These are phyloP conservation scores for Anthostomella pinea DNA, from an alignment of 2,329 filamentous ascomycete species.

Conservation along the genomic window DNA sequence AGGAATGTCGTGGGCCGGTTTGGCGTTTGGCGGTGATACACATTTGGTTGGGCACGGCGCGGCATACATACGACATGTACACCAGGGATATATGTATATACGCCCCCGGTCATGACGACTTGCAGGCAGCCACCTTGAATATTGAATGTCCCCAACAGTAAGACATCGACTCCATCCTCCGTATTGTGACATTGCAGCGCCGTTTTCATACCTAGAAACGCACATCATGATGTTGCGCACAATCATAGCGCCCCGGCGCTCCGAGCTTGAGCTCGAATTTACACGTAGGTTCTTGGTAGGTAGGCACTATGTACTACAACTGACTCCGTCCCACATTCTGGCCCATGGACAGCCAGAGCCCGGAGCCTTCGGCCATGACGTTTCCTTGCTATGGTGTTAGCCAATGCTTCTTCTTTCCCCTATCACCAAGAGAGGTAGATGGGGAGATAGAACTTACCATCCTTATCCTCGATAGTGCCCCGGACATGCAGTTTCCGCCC, in stretches of 20 bases:
- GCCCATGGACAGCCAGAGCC: constrained; percentile 18
- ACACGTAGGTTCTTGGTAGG: too few species aligned
- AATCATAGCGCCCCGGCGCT: too few species aligned
- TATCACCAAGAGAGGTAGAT: background rate
- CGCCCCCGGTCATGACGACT: background rate
- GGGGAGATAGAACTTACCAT: constrained; percentile 18
- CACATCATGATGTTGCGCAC: too few species aligned
- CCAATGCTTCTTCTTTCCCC: background rate
- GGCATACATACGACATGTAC: too few species aligned
- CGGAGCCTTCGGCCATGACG: constrained; percentile 20
- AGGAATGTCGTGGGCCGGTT: constrained; percentile 5
- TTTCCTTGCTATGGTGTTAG: constrained; percentile 15
- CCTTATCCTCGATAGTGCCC: constrained; percentile 27
- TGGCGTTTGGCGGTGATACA: constrained; percentile 4
- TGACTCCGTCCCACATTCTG: constrained; percentile 17
- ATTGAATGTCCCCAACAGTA: too few species aligned
- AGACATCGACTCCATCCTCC: too few species aligned
- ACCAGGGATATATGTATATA: too few species aligned
- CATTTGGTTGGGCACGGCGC: too few species aligned
- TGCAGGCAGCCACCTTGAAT: background rate
- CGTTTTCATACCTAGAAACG: too few species aligned
- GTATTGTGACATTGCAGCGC: too few species aligned
- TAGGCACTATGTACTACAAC: too few species aligned
- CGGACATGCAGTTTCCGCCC: constrained; percentile 24
- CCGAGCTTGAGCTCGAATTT: too few species aligned